Percentiles rank a stretch among this genome's conserved stretches.
phyloP scores from a whole-genome alignment of 2,329 filamentous ascomycete genomes.

The Westerdykella sp. region DNA sequence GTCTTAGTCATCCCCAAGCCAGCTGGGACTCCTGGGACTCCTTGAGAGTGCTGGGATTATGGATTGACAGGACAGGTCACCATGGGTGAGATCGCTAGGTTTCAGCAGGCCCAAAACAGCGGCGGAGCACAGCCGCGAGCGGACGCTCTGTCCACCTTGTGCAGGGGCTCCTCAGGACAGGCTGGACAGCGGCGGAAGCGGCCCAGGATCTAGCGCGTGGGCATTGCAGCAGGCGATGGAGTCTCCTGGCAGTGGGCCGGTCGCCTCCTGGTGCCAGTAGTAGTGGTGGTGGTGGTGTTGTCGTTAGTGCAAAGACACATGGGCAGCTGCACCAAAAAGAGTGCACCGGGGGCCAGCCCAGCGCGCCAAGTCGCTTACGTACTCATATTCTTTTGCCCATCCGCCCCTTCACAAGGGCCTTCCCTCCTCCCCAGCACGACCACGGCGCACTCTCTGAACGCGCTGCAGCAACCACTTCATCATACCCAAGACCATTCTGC shows the following conservation, averaged over 20 bases:
- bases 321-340: neutral
- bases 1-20: conserved; percentile 16
- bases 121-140: conserved; percentile 10
- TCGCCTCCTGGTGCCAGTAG: too few species aligned
- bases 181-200: too few species aligned
- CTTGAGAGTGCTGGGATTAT: conserved; percentile 12
- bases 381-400: conserved; percentile 1
- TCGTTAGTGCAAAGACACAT: neutral
- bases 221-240: too few species aligned
- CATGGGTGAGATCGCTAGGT: conserved; percentile 22
- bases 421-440: neutral
- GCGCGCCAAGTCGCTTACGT: neutral
- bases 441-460: neutral
- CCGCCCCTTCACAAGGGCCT: neutral
- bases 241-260: too few species aligned
- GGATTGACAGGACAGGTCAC: conserved; percentile 9
- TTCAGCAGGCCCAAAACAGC: conserved; percentile 18
- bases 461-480: too few species aligned
- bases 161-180: neutral
- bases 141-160: neutral
- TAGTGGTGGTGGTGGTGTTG: too few species aligned
- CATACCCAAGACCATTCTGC: too few species aligned
- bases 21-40: conserved; percentile 1
- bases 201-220: too few species aligned
- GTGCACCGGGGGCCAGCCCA: neutral